Evolutionary conservation across 352 stramenopile species (phyloP).

Genomic region (Globisporangium emineosum): DNA sequence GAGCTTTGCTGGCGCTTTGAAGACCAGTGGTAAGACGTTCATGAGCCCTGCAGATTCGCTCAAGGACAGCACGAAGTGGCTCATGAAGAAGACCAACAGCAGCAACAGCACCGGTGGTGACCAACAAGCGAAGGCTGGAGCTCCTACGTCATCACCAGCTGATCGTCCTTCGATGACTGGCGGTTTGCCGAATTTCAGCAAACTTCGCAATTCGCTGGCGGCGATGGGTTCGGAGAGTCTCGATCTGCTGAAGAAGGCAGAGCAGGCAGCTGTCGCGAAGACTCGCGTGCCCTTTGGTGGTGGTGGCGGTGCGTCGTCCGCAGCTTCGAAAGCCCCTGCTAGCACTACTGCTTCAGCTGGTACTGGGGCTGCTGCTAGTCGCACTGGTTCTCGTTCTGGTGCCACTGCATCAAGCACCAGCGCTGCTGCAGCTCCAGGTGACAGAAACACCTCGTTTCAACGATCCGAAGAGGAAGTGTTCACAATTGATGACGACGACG

Average conservation of each 20-base stretch:
- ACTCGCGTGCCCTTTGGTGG: slow-evolving; percentile 37
- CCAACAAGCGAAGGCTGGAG: slow-evolving; percentile 21
- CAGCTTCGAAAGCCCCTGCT: too few relatives aligned
- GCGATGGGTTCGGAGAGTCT: slow-evolving; percentile 69
- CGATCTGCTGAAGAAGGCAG: slow-evolving; percentile 75
- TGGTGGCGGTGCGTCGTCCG: slow-evolving; percentile 19
- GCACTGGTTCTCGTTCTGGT: background rate
- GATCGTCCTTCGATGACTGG: slow-evolving; percentile 11
- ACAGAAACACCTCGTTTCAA: slow-evolving; percentile 41
- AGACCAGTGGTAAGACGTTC: slow-evolving; percentile 67
- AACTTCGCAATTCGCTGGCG: slow-evolving; percentile 52
- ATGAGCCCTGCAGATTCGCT: slow-evolving; percentile 49
- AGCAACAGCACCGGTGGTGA: slow-evolving; percentile 21
- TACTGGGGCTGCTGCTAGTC: background rate
- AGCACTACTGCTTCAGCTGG: background rate
- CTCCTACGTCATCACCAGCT: slow-evolving; percentile 6
- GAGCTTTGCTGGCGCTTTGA: slow-evolving; percentile 62
- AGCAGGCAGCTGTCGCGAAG: slow-evolving; percentile 53
- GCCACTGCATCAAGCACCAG: background rate
- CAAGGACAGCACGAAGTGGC: slow-evolving; percentile 71
- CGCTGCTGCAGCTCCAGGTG: background rate
- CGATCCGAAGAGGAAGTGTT: slow-evolving; percentile 76
- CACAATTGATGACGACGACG: slow-evolving; percentile 79
- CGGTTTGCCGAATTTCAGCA: slow-evolving; percentile 45
- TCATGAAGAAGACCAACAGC: slow-evolving; percentile 61